Evolutionary conservation across 2,329 filamentous ascomycete genomes (phyloP), one percentile per base, ranked within the genome.

Genomic region (Colletotrichum paranaense): DNA sequence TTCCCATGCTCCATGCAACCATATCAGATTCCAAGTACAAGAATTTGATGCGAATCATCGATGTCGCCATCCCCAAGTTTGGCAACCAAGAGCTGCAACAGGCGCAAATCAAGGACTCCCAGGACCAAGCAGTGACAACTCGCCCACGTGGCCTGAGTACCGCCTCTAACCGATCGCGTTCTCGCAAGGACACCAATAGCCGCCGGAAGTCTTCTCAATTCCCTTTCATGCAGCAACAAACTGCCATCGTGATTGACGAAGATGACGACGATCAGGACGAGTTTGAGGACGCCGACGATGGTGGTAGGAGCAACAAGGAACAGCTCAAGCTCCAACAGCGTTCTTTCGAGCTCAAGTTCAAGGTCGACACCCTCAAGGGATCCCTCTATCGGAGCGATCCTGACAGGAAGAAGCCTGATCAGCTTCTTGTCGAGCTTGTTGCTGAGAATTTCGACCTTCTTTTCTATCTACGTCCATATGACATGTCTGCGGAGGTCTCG

Each of bases 21-120:
- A 92, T 97, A 49, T 98, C 97, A 0, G 97, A 99, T 78, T 92
- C 92, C 49, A 99, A 99, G 81, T 99, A 99, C 86, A 99, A 98
- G 85, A 95, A 91, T 58, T 82, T 99, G 73, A 99, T 99, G 97
- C 95, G 92, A 78, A 88, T 99, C 56, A 96, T 99, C 74, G 96
- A 99, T 73, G 95, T 98, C 69, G 95, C 97, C 0, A 94, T 99
- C 72, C 97, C 97, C 1, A 95, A 93, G 74, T 92, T 98, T 30
- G 85, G 87, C 19, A 86, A 87, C 1, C 82, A 85, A 11, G 79
- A 84, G 11, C 35, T 67, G 30, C 68, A 22, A 8, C 65, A 59
- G 7, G 64, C 46, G 30, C 42, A 74, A 68, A n/a, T 68, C 73
- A 59, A 75, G 78, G 53, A 76, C 80, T 46, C 58, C 2, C n/a